Conservation (phyloP, 129 eudicot genomes). For the Oenanthe sinensis region DNA sequence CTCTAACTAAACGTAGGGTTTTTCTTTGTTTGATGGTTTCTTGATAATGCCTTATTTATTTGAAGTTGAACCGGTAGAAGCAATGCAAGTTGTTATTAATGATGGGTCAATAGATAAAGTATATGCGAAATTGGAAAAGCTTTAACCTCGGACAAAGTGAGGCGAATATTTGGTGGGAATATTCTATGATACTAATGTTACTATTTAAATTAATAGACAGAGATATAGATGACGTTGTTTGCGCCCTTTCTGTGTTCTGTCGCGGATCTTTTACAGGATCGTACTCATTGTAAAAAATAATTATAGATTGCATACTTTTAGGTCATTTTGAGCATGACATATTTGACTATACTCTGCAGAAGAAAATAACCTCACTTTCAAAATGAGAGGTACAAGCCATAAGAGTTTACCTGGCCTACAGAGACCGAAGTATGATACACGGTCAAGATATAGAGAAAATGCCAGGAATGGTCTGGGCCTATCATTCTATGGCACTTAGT, state of each 20-base stretch:
- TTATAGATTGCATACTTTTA: background rate
- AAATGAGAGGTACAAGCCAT: background rate
- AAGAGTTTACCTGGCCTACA: background rate
- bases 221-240: background rate
- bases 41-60: background rate
- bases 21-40: too few species aligned
- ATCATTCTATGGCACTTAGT: background rate
- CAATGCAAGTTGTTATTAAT: background rate
- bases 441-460: background rate
- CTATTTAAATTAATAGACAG: background rate
- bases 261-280: background rate
- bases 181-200: background rate
- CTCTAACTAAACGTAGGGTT: too few species aligned
- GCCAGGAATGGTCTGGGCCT: background rate
- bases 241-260: background rate
- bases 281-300: background rate
- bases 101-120: background rate
- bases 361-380: background rate
- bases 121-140: background rate
- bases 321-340: background rate
- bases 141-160: background rate
- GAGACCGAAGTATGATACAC: background rate
- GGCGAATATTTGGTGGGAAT: background rate
- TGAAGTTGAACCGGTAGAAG: background rate
- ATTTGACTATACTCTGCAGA: background rate